Evolutionary conservation across 2,329 filamentous ascomycete genomes (phyloP).

Genomic region (Aspergillus calidoustus): DNA sequence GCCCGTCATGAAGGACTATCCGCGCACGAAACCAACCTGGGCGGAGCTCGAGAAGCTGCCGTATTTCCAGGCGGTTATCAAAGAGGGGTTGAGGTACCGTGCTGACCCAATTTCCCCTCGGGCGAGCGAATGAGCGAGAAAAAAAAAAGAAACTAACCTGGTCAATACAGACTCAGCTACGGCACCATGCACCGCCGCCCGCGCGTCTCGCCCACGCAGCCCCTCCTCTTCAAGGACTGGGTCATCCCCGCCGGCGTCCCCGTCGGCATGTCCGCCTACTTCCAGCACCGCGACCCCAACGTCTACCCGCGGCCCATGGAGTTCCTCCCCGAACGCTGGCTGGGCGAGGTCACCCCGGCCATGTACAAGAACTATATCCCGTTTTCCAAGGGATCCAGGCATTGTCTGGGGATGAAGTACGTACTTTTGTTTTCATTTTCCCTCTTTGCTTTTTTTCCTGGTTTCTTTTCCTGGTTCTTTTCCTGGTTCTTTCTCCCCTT

Average conservation of each 20-base stretch:
- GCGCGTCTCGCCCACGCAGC: slow-evolving; percentile 23
- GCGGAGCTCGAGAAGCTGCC: slow-evolving; percentile 33
- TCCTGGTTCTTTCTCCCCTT: too few relatives aligned
- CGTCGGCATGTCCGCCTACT: slow-evolving; percentile 15
- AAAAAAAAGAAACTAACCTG: too few relatives aligned
- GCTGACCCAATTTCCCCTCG: too few relatives aligned
- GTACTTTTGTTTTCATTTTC: not conserved
- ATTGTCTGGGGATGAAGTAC: slow-evolving; percentile 49
- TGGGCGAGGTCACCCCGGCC: slow-evolving; percentile 26
- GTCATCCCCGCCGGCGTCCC: slow-evolving; percentile 5
- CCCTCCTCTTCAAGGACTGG: slow-evolving; percentile 32
- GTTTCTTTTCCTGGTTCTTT: too few relatives aligned
- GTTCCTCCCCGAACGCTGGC: slow-evolving; percentile 38
- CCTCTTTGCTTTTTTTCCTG: too few relatives aligned
- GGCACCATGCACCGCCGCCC: slow-evolving; percentile 36
- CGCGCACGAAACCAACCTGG: slow-evolving; percentile 23
- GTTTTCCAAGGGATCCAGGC: slow-evolving; percentile 44
- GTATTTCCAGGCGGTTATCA: slow-evolving; percentile 31
- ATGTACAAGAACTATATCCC: slow-evolving; percentile 38
- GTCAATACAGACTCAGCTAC: slow-evolving; percentile 36
- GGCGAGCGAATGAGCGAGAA: too few relatives aligned
- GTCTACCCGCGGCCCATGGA: slow-evolving; percentile 32
- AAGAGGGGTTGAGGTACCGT: slow-evolving; percentile 4
- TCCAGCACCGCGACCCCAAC: slow-evolving; percentile 14
- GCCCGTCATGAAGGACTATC: slow-evolving; percentile 24